These are phyloP conservation scores for Mycena sp. DNA, from an alignment of 1,284 basidiomycete genomes.

Conservation along the genomic window DNA sequence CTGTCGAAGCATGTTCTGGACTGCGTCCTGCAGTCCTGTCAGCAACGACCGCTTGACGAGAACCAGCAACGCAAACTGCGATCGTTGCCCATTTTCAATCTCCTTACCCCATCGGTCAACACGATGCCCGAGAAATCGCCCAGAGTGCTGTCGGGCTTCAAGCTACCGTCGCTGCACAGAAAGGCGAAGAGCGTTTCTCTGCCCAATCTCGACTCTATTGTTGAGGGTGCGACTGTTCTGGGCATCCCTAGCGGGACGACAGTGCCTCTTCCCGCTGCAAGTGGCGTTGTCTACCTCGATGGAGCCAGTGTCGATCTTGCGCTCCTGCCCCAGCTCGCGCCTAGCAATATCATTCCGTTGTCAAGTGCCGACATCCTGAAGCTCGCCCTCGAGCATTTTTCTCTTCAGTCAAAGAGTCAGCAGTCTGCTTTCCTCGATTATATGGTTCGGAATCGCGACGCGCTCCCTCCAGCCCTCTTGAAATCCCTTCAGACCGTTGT, in stretches of 20 bases:
- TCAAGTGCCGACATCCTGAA: slow-evolving; percentile 43
- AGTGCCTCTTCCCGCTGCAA: slow-evolving; percentile 46
- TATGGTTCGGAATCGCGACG: slow-evolving; percentile 39
- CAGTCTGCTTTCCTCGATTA: slow-evolving; percentile 45
- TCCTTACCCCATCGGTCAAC: slow-evolving; percentile 36
- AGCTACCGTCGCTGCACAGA: slow-evolving; percentile 31
- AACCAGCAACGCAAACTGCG: slow-evolving; percentile 38
- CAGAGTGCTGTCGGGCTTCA: slow-evolving; percentile 26
- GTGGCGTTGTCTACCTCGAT: slow-evolving; percentile 45
- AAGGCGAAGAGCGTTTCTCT: slow-evolving; percentile 34
- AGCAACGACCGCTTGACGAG: slow-evolving; percentile 31
- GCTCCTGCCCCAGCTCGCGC: slow-evolving; percentile 44
- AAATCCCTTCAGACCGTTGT: slow-evolving; percentile 39
- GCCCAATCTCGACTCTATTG: slow-evolving; percentile 36
- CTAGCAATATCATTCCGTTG: slow-evolving; percentile 36
- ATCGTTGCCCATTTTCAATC: slow-evolving; percentile 48
- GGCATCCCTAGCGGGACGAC: slow-evolving; percentile 38
- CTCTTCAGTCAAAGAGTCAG: slow-evolving; percentile 43
- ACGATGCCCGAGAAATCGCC: slow-evolving; percentile 27
- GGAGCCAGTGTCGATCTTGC: slow-evolving; percentile 35
- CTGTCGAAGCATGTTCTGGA: slow-evolving; percentile 34
- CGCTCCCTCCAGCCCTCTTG: slow-evolving; percentile 41
- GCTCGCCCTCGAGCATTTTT: slow-evolving; percentile 45
- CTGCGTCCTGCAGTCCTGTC: slow-evolving; percentile 41
- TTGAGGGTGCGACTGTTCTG: slow-evolving; percentile 38